Conservation (phyloP, 257 asterid genomes). For the Fraxinus quadrangulata region DNA sequence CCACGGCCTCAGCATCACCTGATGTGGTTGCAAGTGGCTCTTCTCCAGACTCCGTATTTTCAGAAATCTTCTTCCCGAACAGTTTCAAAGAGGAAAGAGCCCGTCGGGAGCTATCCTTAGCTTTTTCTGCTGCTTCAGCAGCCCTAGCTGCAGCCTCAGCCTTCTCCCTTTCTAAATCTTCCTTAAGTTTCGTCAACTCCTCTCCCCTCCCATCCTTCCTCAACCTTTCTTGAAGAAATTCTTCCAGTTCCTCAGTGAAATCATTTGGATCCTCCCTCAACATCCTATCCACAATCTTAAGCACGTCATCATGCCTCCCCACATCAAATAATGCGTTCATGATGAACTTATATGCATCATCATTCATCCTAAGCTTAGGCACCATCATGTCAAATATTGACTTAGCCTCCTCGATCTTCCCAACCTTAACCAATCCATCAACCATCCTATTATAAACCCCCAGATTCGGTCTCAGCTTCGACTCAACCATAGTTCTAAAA, state of each 20-base stretch:
- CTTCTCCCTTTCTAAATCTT: constrained; percentile 71
- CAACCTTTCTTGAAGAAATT: constrained; percentile 67
- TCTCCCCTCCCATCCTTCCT: constrained; percentile 70
- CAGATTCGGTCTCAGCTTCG: constrained; percentile 78
- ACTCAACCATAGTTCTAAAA: constrained; percentile 80
- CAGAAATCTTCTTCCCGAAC: constrained; percentile 46
- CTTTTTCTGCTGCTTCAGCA: constrained; percentile 75
- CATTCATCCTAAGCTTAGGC: constrained; percentile 81
- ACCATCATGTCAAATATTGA: constrained; percentile 80
- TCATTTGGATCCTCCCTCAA: constrained; percentile 84
- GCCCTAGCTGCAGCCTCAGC: constrained; percentile 73
- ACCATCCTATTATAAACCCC: constrained; percentile 67
- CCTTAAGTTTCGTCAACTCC: constrained; percentile 64
- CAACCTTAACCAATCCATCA: constrained; percentile 78
- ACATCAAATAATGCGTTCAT: constrained; percentile 62
- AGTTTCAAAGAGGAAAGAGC: constrained; percentile 68
- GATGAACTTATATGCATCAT: constrained; percentile 73
- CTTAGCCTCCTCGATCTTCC: constrained; percentile 80
- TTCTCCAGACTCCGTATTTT: constrained; percentile 34
- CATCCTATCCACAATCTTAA: constrained; percentile 65
- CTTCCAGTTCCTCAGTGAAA: constrained; percentile 73
- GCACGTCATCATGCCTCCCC: constrained; percentile 74
- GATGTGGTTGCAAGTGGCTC: constrained; percentile 29
- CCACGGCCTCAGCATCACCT: constrained; percentile 29
- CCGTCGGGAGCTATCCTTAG: constrained; percentile 67